Base-by-base conservation (phyloP, 148 eudicot species). In the Vaccinium darrowii region DNA sequence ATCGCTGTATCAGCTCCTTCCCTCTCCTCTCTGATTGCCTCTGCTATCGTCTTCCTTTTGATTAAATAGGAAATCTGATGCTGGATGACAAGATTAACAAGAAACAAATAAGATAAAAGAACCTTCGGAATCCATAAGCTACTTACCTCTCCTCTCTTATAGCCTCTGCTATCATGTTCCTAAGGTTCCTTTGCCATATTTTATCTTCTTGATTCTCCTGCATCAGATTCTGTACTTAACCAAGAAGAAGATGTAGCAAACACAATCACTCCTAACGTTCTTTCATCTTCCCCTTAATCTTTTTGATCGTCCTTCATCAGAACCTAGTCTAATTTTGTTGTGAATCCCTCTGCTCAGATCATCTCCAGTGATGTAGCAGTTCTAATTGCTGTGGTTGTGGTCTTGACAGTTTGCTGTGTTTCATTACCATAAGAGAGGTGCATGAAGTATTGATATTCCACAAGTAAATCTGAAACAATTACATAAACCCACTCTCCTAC, bases 371-470 rank as follows among this genome's bases (percentile, higher is more conserved):
- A 62, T 12, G 27, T 62, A n/a, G 69, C 69, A 62, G 25, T 62
- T 62, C 72, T 65, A 65, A 65, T 65, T 65, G 72, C 72, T 65
- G 13, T 65, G 72, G 33, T n/a, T 65, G 72, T 65, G 72, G 72
- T 23, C 72, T 65, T 23, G 72, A 65, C 2, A 23, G 72, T 9
- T 8, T 23, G 72, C 5, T 9, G 30, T n/a, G 30, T 23, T 67
- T 67, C 25, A 5, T 10, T 67, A 12, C 33, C 73, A 12, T 10
- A 9, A 10, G 73, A 25, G 73, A 9, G 16, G 73, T 25, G 73
- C 30, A 67, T 25, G 13, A 67, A 25, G 73, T 25, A 30, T 63
- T 3, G 27, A 63, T 8, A 63, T 25, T n/a, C 27, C 58, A 14
- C 0, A 13, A 54, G 16, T 54, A 54, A 54, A 54, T 54, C 4